Conservation (phyloP, 148 eudicot species). For the Hydrangea macrophylla region DNA sequence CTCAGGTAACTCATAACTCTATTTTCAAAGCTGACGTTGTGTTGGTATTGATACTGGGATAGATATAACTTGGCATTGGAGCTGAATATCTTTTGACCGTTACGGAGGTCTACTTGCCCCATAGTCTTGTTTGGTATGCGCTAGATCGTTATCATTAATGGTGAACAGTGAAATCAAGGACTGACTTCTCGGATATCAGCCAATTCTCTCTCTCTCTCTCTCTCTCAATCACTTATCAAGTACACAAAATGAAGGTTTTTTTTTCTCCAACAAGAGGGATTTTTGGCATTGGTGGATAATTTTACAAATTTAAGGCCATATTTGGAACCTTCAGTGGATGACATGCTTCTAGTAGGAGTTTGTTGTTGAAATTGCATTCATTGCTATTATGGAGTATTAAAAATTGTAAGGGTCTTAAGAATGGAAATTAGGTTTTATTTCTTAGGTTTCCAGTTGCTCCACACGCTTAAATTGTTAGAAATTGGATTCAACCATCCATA, state of each 20-base stretch:
- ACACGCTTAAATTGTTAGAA: too few species aligned
- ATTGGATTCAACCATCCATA: too few species aligned
- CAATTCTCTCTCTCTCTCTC: too few species aligned
- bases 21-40: neutral
- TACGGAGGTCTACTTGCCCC: neutral
- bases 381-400: too few species aligned
- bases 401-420: neutral
- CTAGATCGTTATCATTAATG: neutral
- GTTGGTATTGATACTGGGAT: neutral
- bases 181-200: neutral
- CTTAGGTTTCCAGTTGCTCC: too few species aligned
- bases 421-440: neutral
- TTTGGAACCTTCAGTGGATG: neutral
- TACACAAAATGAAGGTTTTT: neutral
- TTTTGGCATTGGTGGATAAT: constrained; percentile 3
- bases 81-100: neutral
- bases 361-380: neutral
- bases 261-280: neutral
- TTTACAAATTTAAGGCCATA: too few species aligned
- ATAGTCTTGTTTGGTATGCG: neutral
- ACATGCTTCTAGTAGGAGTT: neutral
- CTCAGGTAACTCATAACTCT: neutral
- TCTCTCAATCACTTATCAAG: too few species aligned
- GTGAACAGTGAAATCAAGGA: neutral
- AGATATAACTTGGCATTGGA: neutral